Percentiles rank a stretch among this genome's conserved stretches.
Conservation (phyloP, 371 early-diverging fungal genomes). For the Mortierella sp. region DNA sequence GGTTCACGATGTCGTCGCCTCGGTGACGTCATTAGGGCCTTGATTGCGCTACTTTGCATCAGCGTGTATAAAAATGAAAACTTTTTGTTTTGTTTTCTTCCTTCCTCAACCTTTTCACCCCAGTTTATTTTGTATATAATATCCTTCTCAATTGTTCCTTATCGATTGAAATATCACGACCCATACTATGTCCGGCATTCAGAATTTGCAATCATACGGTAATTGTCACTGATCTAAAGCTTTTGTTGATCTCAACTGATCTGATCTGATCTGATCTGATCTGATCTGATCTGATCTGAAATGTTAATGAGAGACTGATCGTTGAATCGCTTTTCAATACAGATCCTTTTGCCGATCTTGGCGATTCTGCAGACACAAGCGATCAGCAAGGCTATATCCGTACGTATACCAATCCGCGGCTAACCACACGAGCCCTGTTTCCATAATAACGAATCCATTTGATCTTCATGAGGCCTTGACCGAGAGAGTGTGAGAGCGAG, state of each 20-base stretch:
- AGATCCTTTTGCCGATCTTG: slow-evolving; percentile 89
- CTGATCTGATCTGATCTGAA: not conserved
- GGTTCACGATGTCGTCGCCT: no score
- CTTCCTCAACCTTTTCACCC: slow-evolving; percentile 9
- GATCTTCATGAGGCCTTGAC: not conserved
- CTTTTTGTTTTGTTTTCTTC: not conserved
- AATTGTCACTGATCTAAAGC: slow-evolving; percentile 2
- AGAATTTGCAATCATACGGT: slow-evolving; percentile 51
- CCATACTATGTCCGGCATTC: slow-evolving; percentile 40
- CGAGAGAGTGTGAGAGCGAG: slow-evolving; percentile 5
- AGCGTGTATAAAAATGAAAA: slow-evolving; percentile 4
- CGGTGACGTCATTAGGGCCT: slow-evolving; percentile 5
- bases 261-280: no score
- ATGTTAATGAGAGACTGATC: no score
- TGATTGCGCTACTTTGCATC: not conserved
- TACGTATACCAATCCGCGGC: slow-evolving; percentile 64
- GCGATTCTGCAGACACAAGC: slow-evolving; percentile 68
- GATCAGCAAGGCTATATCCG: slow-evolving; percentile 76
- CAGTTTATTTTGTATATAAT: no score
- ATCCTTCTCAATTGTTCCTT: not conserved
- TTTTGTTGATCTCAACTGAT: slow-evolving; percentile 1
- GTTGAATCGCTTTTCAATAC: slow-evolving; percentile 5
- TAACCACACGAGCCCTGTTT: slow-evolving; percentile 2
- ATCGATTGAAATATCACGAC: not conserved
- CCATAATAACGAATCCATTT: not conserved